Evolutionary conservation across 257 asterid species (phyloP), one percentile per base, ranked within the genome.

Genomic region (Penstemon newberryi): DNA sequence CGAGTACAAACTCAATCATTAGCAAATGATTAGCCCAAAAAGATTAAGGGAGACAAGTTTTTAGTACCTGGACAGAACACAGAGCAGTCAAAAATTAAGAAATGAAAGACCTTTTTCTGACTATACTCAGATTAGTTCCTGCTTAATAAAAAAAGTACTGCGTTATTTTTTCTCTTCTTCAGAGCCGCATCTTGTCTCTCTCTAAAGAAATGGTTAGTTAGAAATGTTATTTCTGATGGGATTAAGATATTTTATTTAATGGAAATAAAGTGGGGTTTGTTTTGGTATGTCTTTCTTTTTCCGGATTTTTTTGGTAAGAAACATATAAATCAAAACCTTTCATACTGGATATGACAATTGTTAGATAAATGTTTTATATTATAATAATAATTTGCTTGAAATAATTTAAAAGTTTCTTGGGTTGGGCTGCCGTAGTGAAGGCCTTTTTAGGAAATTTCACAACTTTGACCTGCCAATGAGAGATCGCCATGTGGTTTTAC

Each of bases 61-160:
- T 43, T 59, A 63, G 56, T 69, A 81, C 83, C 83, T 72, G 79
- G 47, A 68, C 72, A 61, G 50, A 78, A 74, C 66, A 65, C 47
- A 66, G 58, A 67, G 72, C 74, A 50, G 72, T 65, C 74, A 66
- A 60, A 67, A 73, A 60, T 51, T 51, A 70, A 63, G 70, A 76
- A 73, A 56, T 58, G 47, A 42, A 8, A 53, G 43, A 66, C 77
- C 66, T 73, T 72, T 66, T 44, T 57, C 77, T 52, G 77, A 72
- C 70, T 39, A 75, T 51, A 56, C 60, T 73, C 72, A 47, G 78
- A 72, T 57, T 60, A 68, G 49, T 40, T 62, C 70, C 70, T 50
- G 70, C 18, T 50, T 12, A 74, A 64, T 46, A 40, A 7, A 65
- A 40, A 5, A 56, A 54, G 6, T 5, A n/a, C 44, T 9, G 56